Percentiles rank a stretch among this genome's conserved stretches.
Evolutionary conservation across 2,329 filamentous ascomycete genomes (phyloP).

Genomic region (Plenodomus lindquistii): DNA sequence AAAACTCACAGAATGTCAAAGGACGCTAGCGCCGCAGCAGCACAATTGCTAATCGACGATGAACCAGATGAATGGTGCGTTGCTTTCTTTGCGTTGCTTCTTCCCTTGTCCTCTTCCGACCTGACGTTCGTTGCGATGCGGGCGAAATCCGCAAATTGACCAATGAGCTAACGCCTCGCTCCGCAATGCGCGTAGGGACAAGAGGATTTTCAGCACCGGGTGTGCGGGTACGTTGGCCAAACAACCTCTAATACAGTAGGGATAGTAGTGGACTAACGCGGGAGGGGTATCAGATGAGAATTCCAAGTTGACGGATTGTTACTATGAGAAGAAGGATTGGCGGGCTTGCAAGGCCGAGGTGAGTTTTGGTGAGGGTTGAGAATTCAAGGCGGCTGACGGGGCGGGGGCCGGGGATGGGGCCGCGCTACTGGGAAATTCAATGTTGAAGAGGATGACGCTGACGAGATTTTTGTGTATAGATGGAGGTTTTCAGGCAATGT

Average conservation of each 20-base stretch:
- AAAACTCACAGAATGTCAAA: slow-evolving; percentile 57
- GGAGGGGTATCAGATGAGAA: slow-evolving; percentile 75
- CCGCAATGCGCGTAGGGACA: slow-evolving; percentile 75
- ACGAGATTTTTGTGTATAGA: slow-evolving; percentile 59
- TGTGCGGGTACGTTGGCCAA: slow-evolving; percentile 69
- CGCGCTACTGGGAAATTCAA: slow-evolving; percentile 2
- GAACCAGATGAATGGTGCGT: slow-evolving; percentile 93
- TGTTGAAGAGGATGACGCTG: too few relatives aligned
- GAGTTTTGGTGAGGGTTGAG: slow-evolving; percentile 45
- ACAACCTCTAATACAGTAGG: too few relatives aligned
- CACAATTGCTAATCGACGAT: slow-evolving; percentile 67
- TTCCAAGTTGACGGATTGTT: slow-evolving; percentile 88
- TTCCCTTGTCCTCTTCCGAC: too few relatives aligned
- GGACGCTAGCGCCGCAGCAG: slow-evolving; percentile 51
- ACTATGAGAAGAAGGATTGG: slow-evolving; percentile 96
- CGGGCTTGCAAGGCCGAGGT: slow-evolving; percentile 85
- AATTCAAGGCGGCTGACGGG: too few relatives aligned
- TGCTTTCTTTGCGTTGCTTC: slow-evolving; percentile 2
- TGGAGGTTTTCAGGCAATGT: slow-evolving; percentile 85
- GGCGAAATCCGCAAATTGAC: slow-evolving; percentile 20
- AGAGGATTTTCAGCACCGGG: slow-evolving; percentile 95
- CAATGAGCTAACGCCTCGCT: slow-evolving; percentile 2
- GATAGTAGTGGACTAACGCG: slow-evolving; percentile 4
- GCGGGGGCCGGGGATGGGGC: slow-evolving; percentile 26
- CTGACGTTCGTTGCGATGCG: slow-evolving; percentile 4